Conservation (phyloP, 345 rosid species). For the Euphorbia tirucalli region DNA sequence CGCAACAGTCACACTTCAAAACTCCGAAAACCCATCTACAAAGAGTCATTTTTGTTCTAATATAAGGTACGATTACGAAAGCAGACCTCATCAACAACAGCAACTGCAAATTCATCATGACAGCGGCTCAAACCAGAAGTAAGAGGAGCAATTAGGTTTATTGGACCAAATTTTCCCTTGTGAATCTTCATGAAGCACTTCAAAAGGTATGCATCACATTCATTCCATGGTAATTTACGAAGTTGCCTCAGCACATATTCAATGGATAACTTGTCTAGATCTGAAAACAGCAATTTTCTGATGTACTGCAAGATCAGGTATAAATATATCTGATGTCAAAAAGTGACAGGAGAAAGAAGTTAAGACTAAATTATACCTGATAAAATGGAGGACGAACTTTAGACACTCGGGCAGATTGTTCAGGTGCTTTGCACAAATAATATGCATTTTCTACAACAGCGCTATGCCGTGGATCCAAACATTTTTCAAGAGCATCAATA, state of each 20-base stretch:
- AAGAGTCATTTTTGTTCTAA: neutral
- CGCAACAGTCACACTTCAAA: conserved; percentile 5
- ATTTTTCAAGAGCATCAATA: conserved; percentile 99
- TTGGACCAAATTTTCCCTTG: conserved; percentile 95
- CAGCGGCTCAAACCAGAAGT: conserved; percentile 96
- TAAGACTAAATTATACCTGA: conserved; percentile 50
- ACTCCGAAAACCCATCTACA: neutral
- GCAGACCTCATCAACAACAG: conserved; percentile 97
- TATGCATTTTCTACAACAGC: conserved; percentile 99
- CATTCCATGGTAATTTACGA: conserved; percentile 94
- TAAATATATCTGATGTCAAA: neutral
- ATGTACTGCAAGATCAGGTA: conserved; percentile 63
- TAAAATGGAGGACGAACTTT: conserved; percentile 91
- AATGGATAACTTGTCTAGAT: conserved; percentile 89
- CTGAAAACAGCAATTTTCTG: conserved; percentile 83
- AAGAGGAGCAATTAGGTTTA: conserved; percentile 94
- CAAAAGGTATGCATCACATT: conserved; percentile 83
- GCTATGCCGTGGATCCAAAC: conserved; percentile 98
- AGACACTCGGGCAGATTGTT: conserved; percentile 86
- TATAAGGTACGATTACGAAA: neutral
- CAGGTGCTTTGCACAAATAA: conserved; percentile 98
- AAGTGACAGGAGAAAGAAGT: neutral
- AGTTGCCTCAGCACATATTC: conserved; percentile 95
- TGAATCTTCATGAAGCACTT: conserved; percentile 99
- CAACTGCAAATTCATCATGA: conserved; percentile 97